These are phyloP conservation scores for Cutaneotrichosporon cyanovorans DNA, from an alignment of 1,284 basidiomycete species.

Conservation along the genomic window DNA sequence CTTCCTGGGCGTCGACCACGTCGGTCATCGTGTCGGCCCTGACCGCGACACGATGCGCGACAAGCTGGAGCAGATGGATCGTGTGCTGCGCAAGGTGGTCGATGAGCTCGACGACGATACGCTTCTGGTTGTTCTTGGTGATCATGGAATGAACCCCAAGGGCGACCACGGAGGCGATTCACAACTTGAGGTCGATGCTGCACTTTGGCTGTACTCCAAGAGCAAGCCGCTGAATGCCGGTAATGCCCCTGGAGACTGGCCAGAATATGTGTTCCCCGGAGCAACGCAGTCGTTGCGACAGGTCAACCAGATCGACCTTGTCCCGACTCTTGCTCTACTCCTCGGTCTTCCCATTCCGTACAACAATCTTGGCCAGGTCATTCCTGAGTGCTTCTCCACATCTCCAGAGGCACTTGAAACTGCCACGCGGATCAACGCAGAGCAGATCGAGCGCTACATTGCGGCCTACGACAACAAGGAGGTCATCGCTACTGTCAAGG, in stretches of 20 bases:
- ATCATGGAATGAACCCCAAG: constrained; percentile 93
- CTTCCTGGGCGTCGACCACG: constrained; percentile 95
- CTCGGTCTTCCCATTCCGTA: constrained; percentile 90
- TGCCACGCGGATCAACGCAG: constrained; percentile 66
- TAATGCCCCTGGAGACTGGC: constrained; percentile 34
- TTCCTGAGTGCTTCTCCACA: constrained; percentile 74
- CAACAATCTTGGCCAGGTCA: constrained; percentile 84
- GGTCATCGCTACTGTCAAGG: constrained; percentile 48
- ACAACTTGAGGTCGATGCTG: constrained; percentile 74
- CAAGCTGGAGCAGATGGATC: constrained; percentile 82
- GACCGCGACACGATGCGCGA: constrained; percentile 75
- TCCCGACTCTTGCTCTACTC: constrained; percentile 82
- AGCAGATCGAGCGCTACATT: constrained; percentile 72
- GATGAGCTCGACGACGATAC: constrained; percentile 65
- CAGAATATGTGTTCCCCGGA: constrained; percentile 59
- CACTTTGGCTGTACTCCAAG: constrained; percentile 84
- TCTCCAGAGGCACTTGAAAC: constrained; percentile 48
- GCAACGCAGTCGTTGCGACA: constrained; percentile 55
- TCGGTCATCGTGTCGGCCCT: constrained; percentile 88
- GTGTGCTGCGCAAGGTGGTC: constrained; percentile 66
- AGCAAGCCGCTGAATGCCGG: constrained; percentile 46
- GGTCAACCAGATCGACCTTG: constrained; percentile 89
- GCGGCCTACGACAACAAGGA: constrained; percentile 69
- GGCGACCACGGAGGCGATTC: constrained; percentile 96
- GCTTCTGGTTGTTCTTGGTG: constrained; percentile 82